Evolutionary conservation across 2,329 filamentous ascomycete species (phyloP), one percentile per base, ranked within the genome.

Genomic region (Whalleya microplaca): DNA sequence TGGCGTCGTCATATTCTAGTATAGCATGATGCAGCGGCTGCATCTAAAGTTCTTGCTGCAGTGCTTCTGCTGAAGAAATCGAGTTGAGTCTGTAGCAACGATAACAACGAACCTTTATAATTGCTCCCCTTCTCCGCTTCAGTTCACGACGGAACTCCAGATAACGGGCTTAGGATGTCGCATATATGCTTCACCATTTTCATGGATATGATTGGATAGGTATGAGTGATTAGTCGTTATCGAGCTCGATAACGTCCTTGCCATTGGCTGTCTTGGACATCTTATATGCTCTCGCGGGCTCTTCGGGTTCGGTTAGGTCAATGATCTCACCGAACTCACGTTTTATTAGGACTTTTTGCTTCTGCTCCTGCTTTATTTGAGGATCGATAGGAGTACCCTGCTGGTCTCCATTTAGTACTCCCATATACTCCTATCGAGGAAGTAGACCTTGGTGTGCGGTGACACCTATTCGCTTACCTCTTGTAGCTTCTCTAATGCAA

Each of bases 401-500:
- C 32, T 37, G 32, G 32, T 37, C 8, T 3, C 14, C 10, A 37
- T 5, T 37, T 37, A 37, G 32, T 14, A 14, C 7, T 37, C 32
- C 3, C 5, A 14, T 16, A 14, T 37, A 37, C 10, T 12, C 7
- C 19, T 21, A 16, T 20, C 23, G 20, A 16, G 12, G 21, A 18
- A 16, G 23, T 19, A 27, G 8, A 9, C 23, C 23, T 20, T n/a
- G 7, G 19, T 32, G 14, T 18, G n/a, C 21, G 32, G 4, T 43
- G n/a, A 20, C 6, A 43, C 20, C 9, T 19, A 27, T 21, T 23
- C 2, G 7, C 43, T 45, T 27, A 45, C 43, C 20, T 45, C 19
- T 19, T 48, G 29, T 16, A 48, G 32, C 29, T 21, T 41, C 46
- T 48, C 46, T 41, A 41, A n/a, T 6, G 46, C 46, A 10, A 48